phyloP scores from a whole-genome alignment of 495 filamentous ascomycete genomes.

The Penicillium cataractarum region DNA sequence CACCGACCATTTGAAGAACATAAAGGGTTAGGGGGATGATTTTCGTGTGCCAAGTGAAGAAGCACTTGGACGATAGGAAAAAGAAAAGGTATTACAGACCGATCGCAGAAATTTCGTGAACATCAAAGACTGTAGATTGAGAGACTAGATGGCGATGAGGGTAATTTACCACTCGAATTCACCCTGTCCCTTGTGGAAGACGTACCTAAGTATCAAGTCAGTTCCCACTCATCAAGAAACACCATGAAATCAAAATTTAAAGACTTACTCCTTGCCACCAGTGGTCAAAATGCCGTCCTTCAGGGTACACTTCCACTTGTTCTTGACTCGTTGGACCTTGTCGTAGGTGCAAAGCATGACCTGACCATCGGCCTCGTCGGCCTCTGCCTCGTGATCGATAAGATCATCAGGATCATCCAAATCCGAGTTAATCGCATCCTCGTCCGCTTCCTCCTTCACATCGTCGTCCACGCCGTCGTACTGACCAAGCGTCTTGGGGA shows the following conservation, averaged over 20 bases:
- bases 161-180: conserved; percentile 91
- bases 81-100: conserved; percentile 25
- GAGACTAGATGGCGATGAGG: not conserved
- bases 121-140: not conserved
- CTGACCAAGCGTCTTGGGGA: conserved; percentile 42
- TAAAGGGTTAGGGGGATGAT: conserved; percentile 12
- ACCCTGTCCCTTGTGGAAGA: conserved; percentile 95
- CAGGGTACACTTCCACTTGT: conserved; percentile 99
- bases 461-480: conserved; percentile 65
- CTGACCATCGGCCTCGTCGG: conserved; percentile 78
- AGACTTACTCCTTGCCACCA: conserved; percentile 79
- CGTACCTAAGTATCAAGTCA: conserved; percentile 59
- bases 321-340: conserved; percentile 99
- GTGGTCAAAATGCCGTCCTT: conserved; percentile 96
- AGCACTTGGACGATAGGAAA: conserved; percentile 4
- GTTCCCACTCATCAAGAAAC: not conserved
- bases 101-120: conserved; percentile 14
- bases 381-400: conserved; percentile 70
- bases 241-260: not conserved
- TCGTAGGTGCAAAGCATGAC: conserved; percentile 99
- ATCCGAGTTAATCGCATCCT: conserved; percentile 98
- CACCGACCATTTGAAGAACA: conserved; percentile 20
- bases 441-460: conserved; percentile 71
- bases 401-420: conserved; percentile 93
- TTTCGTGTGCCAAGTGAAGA: conserved; percentile 22